phyloP scores from a whole-genome alignment of 176 grass and related monocot species.

The Phoenix dactylifera region DNA sequence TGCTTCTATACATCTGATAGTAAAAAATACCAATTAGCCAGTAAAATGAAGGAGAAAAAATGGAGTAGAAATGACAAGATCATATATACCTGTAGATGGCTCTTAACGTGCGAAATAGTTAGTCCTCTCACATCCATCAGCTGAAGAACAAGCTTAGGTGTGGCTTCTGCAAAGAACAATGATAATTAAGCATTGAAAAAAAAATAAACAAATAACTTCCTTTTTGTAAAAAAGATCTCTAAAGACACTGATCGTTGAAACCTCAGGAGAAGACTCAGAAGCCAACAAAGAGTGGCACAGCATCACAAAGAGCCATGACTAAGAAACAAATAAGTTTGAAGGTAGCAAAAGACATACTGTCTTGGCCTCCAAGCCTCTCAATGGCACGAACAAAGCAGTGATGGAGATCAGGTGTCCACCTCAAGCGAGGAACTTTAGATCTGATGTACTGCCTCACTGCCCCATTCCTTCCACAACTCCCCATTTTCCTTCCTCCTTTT shows the following conservation, averaged over 20 bases:
- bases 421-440: conserved; percentile 58
- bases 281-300: no score
- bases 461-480: conserved; percentile 37
- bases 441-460: conserved; percentile 70
- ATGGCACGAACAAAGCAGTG: conserved; percentile 66
- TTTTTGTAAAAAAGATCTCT: not conserved
- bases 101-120: conserved; percentile 96
- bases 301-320: not conserved
- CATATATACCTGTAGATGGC: conserved; percentile 73
- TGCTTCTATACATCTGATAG: conserved; percentile 73
- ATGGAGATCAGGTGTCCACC: conserved; percentile 89
- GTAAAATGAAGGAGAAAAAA: not conserved
- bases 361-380: conserved; percentile 59
- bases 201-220: not conserved
- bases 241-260: no score
- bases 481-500: conserved; percentile 11
- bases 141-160: conserved; percentile 76
- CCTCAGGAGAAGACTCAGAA: no score
- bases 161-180: conserved; percentile 42
- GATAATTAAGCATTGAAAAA: not conserved
- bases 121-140: conserved; percentile 68
- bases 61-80: not conserved
- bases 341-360: conserved; percentile 40
- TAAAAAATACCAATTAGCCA: not conserved
- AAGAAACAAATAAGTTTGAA: no score